phyloP scores from a whole-genome alignment of 495 filamentous ascomycete species.

The Darksidea phi region DNA sequence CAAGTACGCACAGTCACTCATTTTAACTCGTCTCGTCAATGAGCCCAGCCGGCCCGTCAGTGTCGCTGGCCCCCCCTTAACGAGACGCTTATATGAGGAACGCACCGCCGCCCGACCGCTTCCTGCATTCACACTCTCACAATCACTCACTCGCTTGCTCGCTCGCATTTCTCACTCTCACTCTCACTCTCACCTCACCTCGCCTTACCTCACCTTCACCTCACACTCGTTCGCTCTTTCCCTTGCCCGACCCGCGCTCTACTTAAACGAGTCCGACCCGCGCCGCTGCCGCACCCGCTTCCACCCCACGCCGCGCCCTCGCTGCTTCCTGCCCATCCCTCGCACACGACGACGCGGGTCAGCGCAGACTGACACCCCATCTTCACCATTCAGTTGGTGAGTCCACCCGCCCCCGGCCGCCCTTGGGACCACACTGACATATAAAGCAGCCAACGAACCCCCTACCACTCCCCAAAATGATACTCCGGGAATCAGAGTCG shows the following conservation, averaged over 20 bases:
- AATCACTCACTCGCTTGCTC: too few relatives aligned
- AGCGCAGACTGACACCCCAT: constrained; percentile 15
- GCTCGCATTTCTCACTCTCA: constrained; percentile 8
- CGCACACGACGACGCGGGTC: constrained; percentile 10
- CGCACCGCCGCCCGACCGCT: not conserved
- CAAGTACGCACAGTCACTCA: constrained; percentile 18
- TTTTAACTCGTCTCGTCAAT: constrained; percentile 29
- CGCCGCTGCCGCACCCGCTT: constrained; percentile 12
- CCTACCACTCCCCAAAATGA: constrained; percentile 27
- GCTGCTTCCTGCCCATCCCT: not conserved
- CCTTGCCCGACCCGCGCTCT: constrained; percentile 13
- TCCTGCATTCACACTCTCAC: constrained; percentile 12
- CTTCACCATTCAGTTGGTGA: constrained; percentile 5
- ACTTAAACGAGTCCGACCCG: constrained; percentile 23
- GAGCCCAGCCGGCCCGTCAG: constrained; percentile 11
- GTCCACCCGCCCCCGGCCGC: constrained; percentile 5
- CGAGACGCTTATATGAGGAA: constrained; percentile 22
- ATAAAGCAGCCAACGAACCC: constrained; percentile 21
- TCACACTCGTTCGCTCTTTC: not conserved
- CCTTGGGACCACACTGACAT: constrained; percentile 18
- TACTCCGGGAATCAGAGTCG: constrained; percentile 33
- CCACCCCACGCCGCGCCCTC: not conserved
- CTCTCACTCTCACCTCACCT: constrained; percentile 4
- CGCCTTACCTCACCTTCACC: too few relatives aligned
- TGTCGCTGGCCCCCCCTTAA: constrained; percentile 11